Evolutionary conservation across 495 filamentous ascomycete species (phyloP).

Genomic region (Terfezia boudieri): DNA sequence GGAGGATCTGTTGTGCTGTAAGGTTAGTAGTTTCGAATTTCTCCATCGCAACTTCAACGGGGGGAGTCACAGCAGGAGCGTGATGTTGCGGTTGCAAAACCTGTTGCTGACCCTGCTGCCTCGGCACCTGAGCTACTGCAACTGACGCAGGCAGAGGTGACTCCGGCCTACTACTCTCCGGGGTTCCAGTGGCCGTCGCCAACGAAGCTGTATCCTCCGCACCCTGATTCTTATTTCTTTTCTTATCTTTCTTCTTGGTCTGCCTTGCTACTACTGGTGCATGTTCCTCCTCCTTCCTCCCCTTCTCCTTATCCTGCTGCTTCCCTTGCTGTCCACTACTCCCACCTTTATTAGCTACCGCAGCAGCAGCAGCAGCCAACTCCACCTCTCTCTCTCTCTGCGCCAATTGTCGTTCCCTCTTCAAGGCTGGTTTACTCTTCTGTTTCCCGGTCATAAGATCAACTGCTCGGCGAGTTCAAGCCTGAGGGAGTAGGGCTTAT

Average conservation of each 20-base stretch:
- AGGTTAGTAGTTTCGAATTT: constrained; percentile 8
- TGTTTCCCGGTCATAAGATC: constrained; percentile 6
- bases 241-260: constrained; percentile 19
- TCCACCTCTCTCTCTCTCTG: constrained; percentile 37
- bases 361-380: constrained; percentile 25
- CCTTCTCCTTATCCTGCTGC: constrained; percentile 5
- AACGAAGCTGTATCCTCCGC: constrained; percentile 18
- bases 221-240: constrained; percentile 13
- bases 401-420: constrained; percentile 61
- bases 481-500: neutral
- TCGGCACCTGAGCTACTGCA: neutral
- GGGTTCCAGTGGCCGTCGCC: neutral
- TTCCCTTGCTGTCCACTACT: constrained; percentile 6
- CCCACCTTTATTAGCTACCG: constrained; percentile 6
- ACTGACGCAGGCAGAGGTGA: neutral
- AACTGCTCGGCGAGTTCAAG: neutral
- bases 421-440: constrained; percentile 73
- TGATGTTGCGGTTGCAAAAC: neutral
- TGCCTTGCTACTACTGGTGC: constrained; percentile 14
- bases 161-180: neutral
- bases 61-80: neutral
- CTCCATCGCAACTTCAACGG: constrained; percentile 1
- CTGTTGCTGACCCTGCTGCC: neutral
- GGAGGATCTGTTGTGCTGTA: constrained; percentile 26
- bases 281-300: constrained; percentile 7